These are phyloP conservation scores for Cryptococcus sp. DNA, from an alignment of 1,284 basidiomycete genomes.

Conservation along the genomic window DNA sequence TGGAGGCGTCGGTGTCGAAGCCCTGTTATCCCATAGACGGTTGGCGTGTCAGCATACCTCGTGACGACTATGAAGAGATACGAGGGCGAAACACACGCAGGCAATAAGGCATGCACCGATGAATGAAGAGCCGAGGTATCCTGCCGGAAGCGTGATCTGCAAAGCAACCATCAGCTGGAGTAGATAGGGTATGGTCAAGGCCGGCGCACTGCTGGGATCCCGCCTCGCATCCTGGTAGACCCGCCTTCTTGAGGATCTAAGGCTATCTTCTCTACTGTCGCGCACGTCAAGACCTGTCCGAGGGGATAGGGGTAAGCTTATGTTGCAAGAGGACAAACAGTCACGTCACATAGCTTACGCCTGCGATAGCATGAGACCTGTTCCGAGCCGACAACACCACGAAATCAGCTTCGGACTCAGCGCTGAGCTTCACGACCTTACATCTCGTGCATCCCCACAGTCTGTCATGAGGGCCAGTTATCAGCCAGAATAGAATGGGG, in stretches of 20 bases:
- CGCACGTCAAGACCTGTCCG: slow-evolving; percentile 71
- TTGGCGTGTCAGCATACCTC: background rate
- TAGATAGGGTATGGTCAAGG: too few relatives aligned
- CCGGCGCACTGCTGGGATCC: slow-evolving; percentile 77
- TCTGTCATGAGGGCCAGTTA: slow-evolving; percentile 54
- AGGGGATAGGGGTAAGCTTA: slow-evolving; percentile 27
- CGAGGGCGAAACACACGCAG: slow-evolving; percentile 55
- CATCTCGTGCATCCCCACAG: slow-evolving; percentile 87
- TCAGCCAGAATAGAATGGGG: background rate
- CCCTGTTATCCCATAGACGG: slow-evolving; percentile 42
- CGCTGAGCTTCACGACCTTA: slow-evolving; percentile 22
- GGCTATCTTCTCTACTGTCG: slow-evolving; percentile 74
- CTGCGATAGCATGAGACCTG: slow-evolving; percentile 77
- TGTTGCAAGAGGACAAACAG: too few relatives aligned
- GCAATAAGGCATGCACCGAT: slow-evolving; percentile 87
- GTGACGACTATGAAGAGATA: background rate
- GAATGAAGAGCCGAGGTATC: slow-evolving; percentile 86
- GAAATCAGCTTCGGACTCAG: slow-evolving; percentile 3
- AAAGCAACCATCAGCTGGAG: background rate
- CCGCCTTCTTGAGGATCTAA: slow-evolving; percentile 77
- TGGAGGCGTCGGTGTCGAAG: slow-evolving; percentile 90
- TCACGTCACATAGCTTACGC: slow-evolving; percentile 50
- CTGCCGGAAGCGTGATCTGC: slow-evolving; percentile 61
- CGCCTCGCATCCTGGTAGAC: slow-evolving; percentile 87
- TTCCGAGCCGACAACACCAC: background rate